phyloP scores from a whole-genome alignment of 257 asterid genomes.

The Solanum medicagineum region DNA sequence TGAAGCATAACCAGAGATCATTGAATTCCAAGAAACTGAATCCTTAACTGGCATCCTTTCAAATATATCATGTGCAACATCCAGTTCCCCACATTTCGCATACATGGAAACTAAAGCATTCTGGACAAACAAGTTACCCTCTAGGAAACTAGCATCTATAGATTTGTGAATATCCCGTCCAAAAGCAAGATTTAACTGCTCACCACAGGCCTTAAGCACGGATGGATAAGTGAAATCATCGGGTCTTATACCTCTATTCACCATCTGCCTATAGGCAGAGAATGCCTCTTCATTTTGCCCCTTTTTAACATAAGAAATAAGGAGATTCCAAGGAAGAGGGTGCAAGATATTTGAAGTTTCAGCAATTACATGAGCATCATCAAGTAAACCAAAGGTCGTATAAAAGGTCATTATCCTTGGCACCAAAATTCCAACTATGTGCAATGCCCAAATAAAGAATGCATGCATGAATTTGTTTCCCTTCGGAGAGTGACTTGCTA shows the following conservation, averaged over 20 bases:
- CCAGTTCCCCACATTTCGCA: slow-evolving; percentile 66
- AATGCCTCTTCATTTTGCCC: slow-evolving; percentile 37
- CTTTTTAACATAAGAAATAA: slow-evolving; percentile 49
- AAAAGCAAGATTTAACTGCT: slow-evolving; percentile 36
- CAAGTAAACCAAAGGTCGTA: slow-evolving; percentile 29
- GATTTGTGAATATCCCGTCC: slow-evolving; percentile 58
- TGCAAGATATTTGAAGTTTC: slow-evolving; percentile 31
- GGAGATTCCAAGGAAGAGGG: slow-evolving; percentile 72
- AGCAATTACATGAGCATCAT: slow-evolving; percentile 34
- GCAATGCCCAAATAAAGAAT: slow-evolving; percentile 50
- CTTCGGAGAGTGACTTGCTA: slow-evolving; percentile 35
- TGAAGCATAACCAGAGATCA: slow-evolving; percentile 66
- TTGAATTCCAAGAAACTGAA: slow-evolving; percentile 73
- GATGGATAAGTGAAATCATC: slow-evolving; percentile 75
- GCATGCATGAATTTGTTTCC: slow-evolving; percentile 69
- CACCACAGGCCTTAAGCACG: slow-evolving; percentile 85
- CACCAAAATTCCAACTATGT: slow-evolving; percentile 30
- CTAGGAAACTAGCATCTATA: slow-evolving; percentile 27
- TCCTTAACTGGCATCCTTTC: slow-evolving; percentile 52
- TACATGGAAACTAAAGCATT: slow-evolving; percentile 84
- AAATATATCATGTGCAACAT: slow-evolving; percentile 48
- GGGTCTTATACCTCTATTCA: slow-evolving; percentile 31
- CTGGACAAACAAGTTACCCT: slow-evolving; percentile 55
- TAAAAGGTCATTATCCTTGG: slow-evolving; percentile 56
- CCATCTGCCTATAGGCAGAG: slow-evolving; percentile 43